Conservation (phyloP, 2,329 filamentous ascomycete species). For the Colletotrichum ledebouriae region DNA sequence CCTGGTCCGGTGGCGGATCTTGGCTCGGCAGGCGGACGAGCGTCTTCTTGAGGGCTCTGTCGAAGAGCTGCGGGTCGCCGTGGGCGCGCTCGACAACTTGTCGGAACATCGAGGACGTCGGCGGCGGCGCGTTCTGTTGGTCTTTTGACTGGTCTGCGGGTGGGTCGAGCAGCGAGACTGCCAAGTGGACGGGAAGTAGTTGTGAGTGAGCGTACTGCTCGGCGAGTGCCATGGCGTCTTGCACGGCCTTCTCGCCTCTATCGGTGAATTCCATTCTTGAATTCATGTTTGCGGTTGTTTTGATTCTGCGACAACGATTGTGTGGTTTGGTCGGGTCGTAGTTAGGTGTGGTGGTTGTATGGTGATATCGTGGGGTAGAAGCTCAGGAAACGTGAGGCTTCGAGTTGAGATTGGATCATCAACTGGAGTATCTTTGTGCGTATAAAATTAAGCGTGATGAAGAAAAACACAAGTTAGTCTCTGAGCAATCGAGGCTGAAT, state of each 20-base stretch:
- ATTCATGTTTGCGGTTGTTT: conserved; percentile 68
- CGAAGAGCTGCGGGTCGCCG: conserved; percentile 90
- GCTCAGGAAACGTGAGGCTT: conserved; percentile 37
- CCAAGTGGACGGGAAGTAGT: conserved; percentile 89
- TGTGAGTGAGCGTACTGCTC: conserved; percentile 93
- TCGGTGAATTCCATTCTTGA: conserved; percentile 93
- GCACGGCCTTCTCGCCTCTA: conserved; percentile 88
- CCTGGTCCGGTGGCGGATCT: conserved; percentile 91
- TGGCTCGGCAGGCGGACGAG: conserved; percentile 93
- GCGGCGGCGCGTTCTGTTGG: conserved; percentile 81
- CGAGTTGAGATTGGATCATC: conserved; percentile 41
- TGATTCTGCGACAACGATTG: conserved; percentile 42
- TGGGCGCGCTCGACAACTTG: conserved; percentile 95
- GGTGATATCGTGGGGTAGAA: conserved; percentile 24
- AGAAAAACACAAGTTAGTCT: neutral
- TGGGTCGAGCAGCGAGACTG: conserved; percentile 83
- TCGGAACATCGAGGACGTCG: conserved; percentile 83
- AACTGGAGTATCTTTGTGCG: conserved; percentile 35
- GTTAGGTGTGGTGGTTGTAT: conserved; percentile 33
- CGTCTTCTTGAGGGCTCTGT: conserved; percentile 90
- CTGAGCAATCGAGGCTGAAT: conserved; percentile 15
- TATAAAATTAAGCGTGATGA: conserved; percentile 20
- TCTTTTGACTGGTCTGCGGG: conserved; percentile 83
- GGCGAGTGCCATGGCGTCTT: conserved; percentile 88
- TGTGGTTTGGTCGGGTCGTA: conserved; percentile 39